These are phyloP conservation scores for Fusarium liriodendri DNA, from an alignment of 2,329 filamentous ascomycete species.

Conservation along the genomic window DNA sequence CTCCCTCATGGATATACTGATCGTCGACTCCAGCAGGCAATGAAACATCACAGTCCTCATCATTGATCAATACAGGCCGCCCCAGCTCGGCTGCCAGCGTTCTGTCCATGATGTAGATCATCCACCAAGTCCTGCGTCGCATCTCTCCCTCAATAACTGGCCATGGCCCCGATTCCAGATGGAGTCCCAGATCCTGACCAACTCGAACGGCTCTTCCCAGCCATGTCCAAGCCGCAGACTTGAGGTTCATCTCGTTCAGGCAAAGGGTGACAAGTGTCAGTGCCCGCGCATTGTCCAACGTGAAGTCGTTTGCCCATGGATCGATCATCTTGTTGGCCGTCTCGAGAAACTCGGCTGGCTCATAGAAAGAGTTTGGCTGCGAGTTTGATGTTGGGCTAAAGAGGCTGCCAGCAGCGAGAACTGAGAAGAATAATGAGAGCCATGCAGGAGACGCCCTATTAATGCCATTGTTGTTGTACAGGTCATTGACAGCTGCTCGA, in stretches of 20 bases:
- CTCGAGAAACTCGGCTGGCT: constrained; percentile 75
- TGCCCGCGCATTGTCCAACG: constrained; percentile 79
- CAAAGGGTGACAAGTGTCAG: constrained; percentile 81
- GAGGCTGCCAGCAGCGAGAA: constrained; percentile 85
- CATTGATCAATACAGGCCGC: constrained; percentile 84
- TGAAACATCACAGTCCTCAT: constrained; percentile 86
- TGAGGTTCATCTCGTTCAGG: constrained; percentile 86
- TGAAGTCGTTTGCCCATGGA: constrained; percentile 83
- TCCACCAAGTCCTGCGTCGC: constrained; percentile 92
- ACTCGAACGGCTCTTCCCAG: constrained; percentile 82
- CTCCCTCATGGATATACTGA: constrained; percentile 74
- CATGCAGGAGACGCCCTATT: constrained; percentile 72
- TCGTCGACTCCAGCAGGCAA: constrained; percentile 87
- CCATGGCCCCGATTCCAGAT: constrained; percentile 79
- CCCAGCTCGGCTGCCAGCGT: constrained; percentile 83
- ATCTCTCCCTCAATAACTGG: constrained; percentile 84
- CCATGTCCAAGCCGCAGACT: constrained; percentile 88
- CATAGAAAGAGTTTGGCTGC: constrained; percentile 64
- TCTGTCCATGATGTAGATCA: constrained; percentile 89
- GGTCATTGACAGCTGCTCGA: constrained; percentile 76
- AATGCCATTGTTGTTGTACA: constrained; percentile 75
- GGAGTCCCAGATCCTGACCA: constrained; percentile 85
- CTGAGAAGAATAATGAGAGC: constrained; percentile 83
- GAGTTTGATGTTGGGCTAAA: constrained; percentile 70
- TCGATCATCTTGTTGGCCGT: constrained; percentile 77